Base-by-base conservation (phyloP, 495 filamentous ascomycete species). In the Pseudoneurospora amorphoporcata region DNA sequence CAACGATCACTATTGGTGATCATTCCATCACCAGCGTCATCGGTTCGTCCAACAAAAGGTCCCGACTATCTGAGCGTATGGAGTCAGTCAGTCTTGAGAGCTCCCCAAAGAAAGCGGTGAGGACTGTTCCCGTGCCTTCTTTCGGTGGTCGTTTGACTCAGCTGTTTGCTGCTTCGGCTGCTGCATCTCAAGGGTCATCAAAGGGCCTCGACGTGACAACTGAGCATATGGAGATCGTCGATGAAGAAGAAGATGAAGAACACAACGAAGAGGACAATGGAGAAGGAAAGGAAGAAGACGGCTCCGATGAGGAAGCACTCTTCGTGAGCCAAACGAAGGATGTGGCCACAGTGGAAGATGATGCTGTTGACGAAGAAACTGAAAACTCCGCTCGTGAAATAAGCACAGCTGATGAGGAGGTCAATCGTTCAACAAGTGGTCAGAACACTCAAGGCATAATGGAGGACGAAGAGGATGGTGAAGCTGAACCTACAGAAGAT, bases 1-100 rank as follows among this genome's bases (percentile, higher is more conserved):
- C 95, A 39, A 97, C 93, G 3, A 95, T 98, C 39, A 97, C 93
- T 0, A 92, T 98, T 70, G 95, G 93, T 4, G 87, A 92, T 70
- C 88, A 88, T 45, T 94, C 92, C 1, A 89, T 94, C 29, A 94
- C 82, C 1, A 85, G 81, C 42, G 76, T 84, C 35, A 83, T 87
- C 68, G 85, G 86, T 2, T 82, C 80, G 12, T 75, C 81, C 29
- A 72, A 79, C 2, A 88, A 87, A 74, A 82, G 80, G 61, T 76
- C 75, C 45, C 79, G 80, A 41, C 71, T 76, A n/a, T 77, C 69
- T 7, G 76, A 75, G 23, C 17, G 39, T 17, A 69, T 71, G 39
- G 71, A 3, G 8, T 61, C 38, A 73, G 40, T 61, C 69, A 45
- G 47, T 65, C 5, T 69, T 41, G 17, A 74, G 73, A 19, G 35